Evolutionary conservation across 1,139 yeast species (phyloP), one percentile per base, ranked within the genome.

Genomic region (Yamadazyma taylorii): DNA sequence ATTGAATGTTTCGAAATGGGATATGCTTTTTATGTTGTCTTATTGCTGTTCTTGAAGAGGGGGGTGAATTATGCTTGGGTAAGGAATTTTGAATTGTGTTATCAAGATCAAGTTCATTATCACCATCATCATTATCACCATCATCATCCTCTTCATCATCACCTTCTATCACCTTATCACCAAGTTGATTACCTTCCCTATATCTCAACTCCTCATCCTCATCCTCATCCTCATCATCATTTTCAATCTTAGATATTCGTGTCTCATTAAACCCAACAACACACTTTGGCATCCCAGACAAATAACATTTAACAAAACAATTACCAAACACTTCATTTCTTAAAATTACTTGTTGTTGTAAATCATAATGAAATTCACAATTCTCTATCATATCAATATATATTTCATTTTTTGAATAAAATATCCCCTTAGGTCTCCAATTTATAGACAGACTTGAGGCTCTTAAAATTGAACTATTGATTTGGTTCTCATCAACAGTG

Each of bases 401-500:
- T 8, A 71, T 69, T 47, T 71, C 77, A 51, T 71, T 71, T 38
- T 71, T 71, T 14, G 73, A 60, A 46, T 71, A 71, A 40, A 63
- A 69, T 2, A 71, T 70, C 11, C 77, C 77, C 47, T 70, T 70
- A 8, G 75, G 75, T 36, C 77, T 49, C 77, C 77, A 71, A 47
- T 63, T 69, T 16, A 71, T 65, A 0, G 72, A 59, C 63, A 64
- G 71, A 2, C 69, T 60, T 17, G 66, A 61, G 0, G 75, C 67
- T 27, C 75, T 65, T 49, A 55, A 66, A 11, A 85, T 75, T 13
- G 85, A 76, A 33, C 86, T 78, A 52, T 85, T 84, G 42, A 83
- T 68, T 24, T 52, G 45, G 15, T 51, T 46, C 3, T 55, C 48
- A 10, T 63, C 61, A 12, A 58, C 45, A 1, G 51, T 51, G n/a